These are phyloP conservation scores for Xylaria scruposa DNA, from an alignment of 495 filamentous ascomycete species.

Conservation along the genomic window DNA sequence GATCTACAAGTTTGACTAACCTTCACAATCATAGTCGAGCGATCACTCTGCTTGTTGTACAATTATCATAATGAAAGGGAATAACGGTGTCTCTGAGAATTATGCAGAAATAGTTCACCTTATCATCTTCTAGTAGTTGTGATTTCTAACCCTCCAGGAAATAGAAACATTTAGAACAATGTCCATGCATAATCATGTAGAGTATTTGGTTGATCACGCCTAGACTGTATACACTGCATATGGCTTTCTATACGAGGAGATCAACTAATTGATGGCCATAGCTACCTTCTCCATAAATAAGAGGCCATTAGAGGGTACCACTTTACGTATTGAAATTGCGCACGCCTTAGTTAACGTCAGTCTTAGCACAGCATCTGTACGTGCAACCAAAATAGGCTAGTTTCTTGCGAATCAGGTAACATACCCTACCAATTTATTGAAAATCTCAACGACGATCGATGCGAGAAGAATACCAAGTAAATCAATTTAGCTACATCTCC, in stretches of 20 bases:
- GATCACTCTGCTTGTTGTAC: background rate
- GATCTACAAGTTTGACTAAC: slow-evolving; percentile 1
- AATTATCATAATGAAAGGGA: background rate
- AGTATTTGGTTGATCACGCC: background rate
- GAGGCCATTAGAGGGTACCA: too few relatives aligned
- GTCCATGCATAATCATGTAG: background rate
- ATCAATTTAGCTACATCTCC: too few relatives aligned
- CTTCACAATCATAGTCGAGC: background rate
- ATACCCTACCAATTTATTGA: too few relatives aligned
- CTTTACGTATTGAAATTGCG: too few relatives aligned
- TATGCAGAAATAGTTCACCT: background rate
- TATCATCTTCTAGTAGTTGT: background rate
- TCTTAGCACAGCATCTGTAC: too few relatives aligned
- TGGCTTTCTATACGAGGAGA: background rate
- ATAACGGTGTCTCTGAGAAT: background rate
- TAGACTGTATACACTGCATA: background rate
- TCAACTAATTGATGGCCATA: too few relatives aligned
- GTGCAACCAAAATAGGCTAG: too few relatives aligned
- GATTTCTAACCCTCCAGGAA: background rate
- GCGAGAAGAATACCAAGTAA: too few relatives aligned
- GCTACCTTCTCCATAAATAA: too few relatives aligned
- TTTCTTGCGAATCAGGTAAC: too few relatives aligned
- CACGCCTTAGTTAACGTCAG: too few relatives aligned
- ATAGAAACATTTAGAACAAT: background rate
- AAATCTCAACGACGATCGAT: too few relatives aligned